Base-by-base conservation (phyloP, 139 green algal genomes). In the Picochlorum sp. region DNA sequence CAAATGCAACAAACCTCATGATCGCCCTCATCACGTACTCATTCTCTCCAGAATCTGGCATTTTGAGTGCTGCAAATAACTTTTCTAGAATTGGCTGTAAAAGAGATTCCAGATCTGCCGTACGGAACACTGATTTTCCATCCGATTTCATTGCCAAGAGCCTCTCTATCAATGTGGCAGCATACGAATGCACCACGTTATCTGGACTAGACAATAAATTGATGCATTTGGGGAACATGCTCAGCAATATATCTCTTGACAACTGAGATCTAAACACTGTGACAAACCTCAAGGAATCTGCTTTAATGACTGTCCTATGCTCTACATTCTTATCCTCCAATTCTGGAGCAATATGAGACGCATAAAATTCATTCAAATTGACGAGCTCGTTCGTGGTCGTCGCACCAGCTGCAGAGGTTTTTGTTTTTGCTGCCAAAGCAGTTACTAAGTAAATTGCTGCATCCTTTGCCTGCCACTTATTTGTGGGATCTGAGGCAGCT, bases 181-280 rank as follows among this genome's bases (percentile, higher is more conserved):
- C 92, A 75, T 99, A 98, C 13, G 79, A 89, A 83, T 99, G 94
- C 62, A 98, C 91, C 20, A 99, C 94, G 47, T 94, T 94, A 30
- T 74, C 75, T 41, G 92, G 74, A 18, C 66, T 55, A 15, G 50
- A 70, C 30, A 97, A 77, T 23, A 92, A 68, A 4, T 45, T 15
- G 21, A 45, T 55, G 66, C 37, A 52, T 64, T 73, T 41, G 4
- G 86, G 85, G 51, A 97, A 79, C 10, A 86, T 57, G 6, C 68
- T 69, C 44, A 95, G 59, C n/a, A 71, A 21, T 1, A 74, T 65
- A 3, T 80, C 77, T 68, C 88, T 91, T 28, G 90, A 84, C 3
- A 97, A 62, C 62, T 92, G 76, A 8, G 70, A 77, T 34, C 87
- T 82, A 55, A 99, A 98, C 9, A 84, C 93, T 28, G 87, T 98